Evolutionary conservation across 805 yeast species (phyloP).

Genomic region (Schizosaccharomyces octosporus): DNA sequence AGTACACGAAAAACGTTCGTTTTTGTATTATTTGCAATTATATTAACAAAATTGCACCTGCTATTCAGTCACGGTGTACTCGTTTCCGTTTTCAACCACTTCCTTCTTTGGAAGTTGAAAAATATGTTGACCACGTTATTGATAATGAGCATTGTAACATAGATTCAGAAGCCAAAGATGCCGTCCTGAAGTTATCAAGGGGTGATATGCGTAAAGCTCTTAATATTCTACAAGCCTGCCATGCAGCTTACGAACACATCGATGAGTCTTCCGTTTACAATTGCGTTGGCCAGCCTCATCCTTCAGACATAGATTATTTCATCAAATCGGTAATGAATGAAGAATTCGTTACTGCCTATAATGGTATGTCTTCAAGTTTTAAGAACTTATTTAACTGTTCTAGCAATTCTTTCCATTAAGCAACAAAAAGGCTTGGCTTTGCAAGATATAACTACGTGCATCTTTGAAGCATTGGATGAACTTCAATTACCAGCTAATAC

Average conservation of each 20-base stretch:
- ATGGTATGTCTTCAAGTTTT: not conserved
- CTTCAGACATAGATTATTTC: slow-evolving; percentile 52
- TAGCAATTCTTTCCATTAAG: slow-evolving; percentile 42
- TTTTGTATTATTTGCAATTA: slow-evolving; percentile 88
- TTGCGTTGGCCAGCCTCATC: slow-evolving; percentile 89
- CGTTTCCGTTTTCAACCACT: slow-evolving; percentile 81
- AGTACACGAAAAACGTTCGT: slow-evolving; percentile 67
- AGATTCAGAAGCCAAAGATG: slow-evolving; percentile 30
- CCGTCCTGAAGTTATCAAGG: slow-evolving; percentile 47
- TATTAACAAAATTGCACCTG: slow-evolving; percentile 87
- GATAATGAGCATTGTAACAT: slow-evolving; percentile 40
- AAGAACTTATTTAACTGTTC: slow-evolving; percentile 9
- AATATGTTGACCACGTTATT: slow-evolving; percentile 44
- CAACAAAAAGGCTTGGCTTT: slow-evolving; percentile 64
- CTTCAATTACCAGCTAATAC: slow-evolving; percentile 41
- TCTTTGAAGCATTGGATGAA: slow-evolving; percentile 43
- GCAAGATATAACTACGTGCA: slow-evolving; percentile 58
- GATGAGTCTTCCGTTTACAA: slow-evolving; percentile 62
- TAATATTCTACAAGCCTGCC: slow-evolving; percentile 82
- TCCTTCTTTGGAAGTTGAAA: slow-evolving; percentile 36
- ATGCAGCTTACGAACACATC: slow-evolving; percentile 44
- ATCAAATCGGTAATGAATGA: slow-evolving; percentile 58
- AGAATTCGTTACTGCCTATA: slow-evolving; percentile 56
- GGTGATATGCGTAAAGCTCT: slow-evolving; percentile 95
- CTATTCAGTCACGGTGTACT: slow-evolving; percentile 80